Conservation (phyloP, 768 basidiomycete genomes). For the Termitomyces heimii region DNA sequence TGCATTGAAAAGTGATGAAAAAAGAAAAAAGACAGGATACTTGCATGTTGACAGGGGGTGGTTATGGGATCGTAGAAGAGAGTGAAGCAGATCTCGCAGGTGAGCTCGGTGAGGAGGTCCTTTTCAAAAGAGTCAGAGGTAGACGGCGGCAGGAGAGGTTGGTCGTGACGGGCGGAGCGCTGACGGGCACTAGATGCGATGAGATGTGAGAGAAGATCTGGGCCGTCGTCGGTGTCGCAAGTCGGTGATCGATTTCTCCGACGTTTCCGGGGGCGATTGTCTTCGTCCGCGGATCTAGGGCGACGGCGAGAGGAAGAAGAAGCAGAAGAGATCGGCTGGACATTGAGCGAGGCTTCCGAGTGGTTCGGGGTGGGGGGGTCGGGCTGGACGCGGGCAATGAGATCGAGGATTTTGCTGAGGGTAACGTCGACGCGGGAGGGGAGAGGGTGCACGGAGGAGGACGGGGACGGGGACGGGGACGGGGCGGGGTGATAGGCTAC, state of each 20-base stretch:
- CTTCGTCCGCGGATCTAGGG: slow-evolving; percentile 8
- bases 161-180: slow-evolving; percentile 24
- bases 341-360: slow-evolving; percentile 18
- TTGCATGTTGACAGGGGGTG: slow-evolving; percentile 91
- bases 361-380: slow-evolving; percentile 3
- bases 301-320: slow-evolving; percentile 15
- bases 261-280: slow-evolving; percentile 12
- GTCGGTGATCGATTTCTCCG: slow-evolving; percentile 14
- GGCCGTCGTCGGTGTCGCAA: slow-evolving; percentile 16
- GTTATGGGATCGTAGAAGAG: slow-evolving; percentile 84
- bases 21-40: slow-evolving; percentile 22
- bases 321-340: slow-evolving; percentile 2
- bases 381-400: slow-evolving; percentile 23
- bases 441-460: slow-evolving; percentile 4
- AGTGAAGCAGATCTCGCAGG: slow-evolving; percentile 88
- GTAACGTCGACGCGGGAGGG: slow-evolving; percentile 41
- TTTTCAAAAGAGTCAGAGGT: slow-evolving; percentile 43
- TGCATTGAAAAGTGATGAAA: slow-evolving; percentile 4
- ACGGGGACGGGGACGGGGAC: slow-evolving; percentile 16
- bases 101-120: slow-evolving; percentile 62
- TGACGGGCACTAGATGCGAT: slow-evolving; percentile 23
- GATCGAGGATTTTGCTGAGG: slow-evolving; percentile 46
- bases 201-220: slow-evolving; percentile 34
- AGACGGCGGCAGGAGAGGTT: slow-evolving; percentile 22
- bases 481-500: slow-evolving; percentile 27